phyloP scores from a whole-genome alignment of 2,329 filamentous ascomycete species.

The Cladophialophora carrionii region DNA sequence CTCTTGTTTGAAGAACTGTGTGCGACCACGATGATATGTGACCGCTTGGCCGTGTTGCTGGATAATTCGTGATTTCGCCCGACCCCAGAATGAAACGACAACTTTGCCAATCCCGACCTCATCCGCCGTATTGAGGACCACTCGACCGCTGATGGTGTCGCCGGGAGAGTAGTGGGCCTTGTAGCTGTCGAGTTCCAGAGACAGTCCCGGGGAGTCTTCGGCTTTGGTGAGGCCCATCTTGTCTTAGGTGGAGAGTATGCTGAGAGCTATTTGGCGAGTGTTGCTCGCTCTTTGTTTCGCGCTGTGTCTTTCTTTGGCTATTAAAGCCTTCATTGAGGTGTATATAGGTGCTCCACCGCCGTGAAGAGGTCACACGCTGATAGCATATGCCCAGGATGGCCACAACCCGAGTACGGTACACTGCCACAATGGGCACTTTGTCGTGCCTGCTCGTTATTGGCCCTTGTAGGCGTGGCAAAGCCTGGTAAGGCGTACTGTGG shows the following conservation, averaged over 20 bases:
- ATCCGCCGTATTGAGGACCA: slow-evolving; percentile 31
- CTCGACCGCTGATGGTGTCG: slow-evolving; percentile 31
- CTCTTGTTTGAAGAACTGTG: slow-evolving; percentile 31
- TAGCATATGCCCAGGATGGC: background rate
- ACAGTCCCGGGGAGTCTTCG: slow-evolving; percentile 32
- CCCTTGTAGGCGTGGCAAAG: slow-evolving; percentile 1
- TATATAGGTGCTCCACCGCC: background rate
- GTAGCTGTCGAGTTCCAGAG: slow-evolving; percentile 29
- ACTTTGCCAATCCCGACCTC: slow-evolving; percentile 33
- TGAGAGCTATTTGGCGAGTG: background rate
- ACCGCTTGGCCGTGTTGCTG: slow-evolving; percentile 33
- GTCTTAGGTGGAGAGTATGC: background rate
- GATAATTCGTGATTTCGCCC: slow-evolving; percentile 33
- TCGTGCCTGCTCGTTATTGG: background rate
- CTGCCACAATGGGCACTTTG: background rate
- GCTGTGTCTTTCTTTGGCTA: background rate
- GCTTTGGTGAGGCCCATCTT: slow-evolving; percentile 30
- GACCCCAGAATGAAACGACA: slow-evolving; percentile 32
- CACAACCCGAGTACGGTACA: slow-evolving; percentile 5
- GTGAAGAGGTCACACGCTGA: background rate
- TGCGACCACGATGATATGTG: slow-evolving; percentile 31
- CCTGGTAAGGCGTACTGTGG: slow-evolving; percentile 13
- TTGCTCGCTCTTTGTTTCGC: background rate
- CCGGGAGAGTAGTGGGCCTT: slow-evolving; percentile 29
- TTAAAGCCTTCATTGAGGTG: background rate